phyloP scores from a whole-genome alignment of 441 rosid genomes.

The Adansonia rubrostipa region DNA sequence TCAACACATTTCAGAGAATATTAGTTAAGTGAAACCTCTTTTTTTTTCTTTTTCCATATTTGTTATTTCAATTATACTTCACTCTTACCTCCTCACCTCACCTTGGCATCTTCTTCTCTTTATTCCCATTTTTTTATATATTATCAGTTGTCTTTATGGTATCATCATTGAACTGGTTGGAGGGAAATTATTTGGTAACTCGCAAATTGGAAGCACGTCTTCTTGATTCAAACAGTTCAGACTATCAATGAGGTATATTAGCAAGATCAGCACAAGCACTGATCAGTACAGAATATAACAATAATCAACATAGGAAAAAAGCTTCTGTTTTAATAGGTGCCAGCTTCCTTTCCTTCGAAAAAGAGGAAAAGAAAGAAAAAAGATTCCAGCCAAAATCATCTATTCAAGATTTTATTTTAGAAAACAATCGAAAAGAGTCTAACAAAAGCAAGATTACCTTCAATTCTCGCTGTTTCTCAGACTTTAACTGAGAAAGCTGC shows the following conservation, averaged over 20 bases:
- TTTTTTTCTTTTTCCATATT: not conserved
- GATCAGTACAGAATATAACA: not conserved
- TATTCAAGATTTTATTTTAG: not conserved
- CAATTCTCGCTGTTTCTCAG: constrained; percentile 70
- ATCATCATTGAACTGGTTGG: not conserved
- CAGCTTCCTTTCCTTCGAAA: not conserved
- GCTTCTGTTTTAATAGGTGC: not conserved
- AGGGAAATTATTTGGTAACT: not conserved
- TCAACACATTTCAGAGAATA: not conserved
- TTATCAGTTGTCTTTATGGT: not conserved
- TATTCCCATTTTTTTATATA: not conserved
- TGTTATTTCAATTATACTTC: not conserved
- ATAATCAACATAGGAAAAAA: not conserved
- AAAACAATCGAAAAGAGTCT: not conserved
- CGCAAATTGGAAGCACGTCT: not conserved
- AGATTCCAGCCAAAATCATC: not conserved
- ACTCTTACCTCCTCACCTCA: not conserved
- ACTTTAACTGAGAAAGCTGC: constrained; percentile 77
- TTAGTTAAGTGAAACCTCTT: not conserved
- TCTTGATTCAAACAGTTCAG: not conserved
- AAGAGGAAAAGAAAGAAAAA: not conserved
- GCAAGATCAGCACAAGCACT: not conserved
- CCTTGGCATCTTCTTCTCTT: not conserved
- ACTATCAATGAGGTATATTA: not conserved
- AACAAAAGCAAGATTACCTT: constrained; percentile 45